Evolutionary conservation across 1,284 basidiomycete species (phyloP).

Genomic region (Cutaneotrichosporon mucoides): DNA sequence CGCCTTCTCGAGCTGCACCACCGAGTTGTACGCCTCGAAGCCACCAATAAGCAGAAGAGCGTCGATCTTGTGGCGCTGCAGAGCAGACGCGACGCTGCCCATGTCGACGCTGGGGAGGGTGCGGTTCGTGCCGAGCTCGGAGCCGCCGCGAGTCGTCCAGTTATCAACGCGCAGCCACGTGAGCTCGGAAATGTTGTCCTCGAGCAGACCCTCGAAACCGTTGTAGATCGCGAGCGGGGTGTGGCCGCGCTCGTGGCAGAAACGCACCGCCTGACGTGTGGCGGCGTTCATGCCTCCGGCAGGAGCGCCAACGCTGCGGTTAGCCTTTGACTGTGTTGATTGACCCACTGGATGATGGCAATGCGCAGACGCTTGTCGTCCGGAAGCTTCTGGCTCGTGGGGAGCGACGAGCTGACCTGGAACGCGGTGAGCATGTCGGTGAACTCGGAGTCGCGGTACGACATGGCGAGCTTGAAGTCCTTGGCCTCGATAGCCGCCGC

Average conservation of each 20-base stretch:
- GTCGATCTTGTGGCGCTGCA: slow-evolving; percentile 81
- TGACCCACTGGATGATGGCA: slow-evolving; percentile 79
- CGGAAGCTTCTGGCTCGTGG: slow-evolving; percentile 60
- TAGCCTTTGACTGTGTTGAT: neutral
- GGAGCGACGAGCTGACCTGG: slow-evolving; percentile 64
- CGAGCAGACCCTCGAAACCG: slow-evolving; percentile 88
- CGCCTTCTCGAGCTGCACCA: slow-evolving; percentile 73
- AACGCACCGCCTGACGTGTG: slow-evolving; percentile 90
- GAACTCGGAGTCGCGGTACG: slow-evolving; percentile 88
- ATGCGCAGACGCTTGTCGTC: slow-evolving; percentile 71
- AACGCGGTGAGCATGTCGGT: slow-evolving; percentile 81
- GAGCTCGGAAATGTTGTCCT: slow-evolving; percentile 78
- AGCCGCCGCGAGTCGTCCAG: slow-evolving; percentile 96
- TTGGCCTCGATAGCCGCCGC: slow-evolving; percentile 74
- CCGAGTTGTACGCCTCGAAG: slow-evolving; percentile 85
- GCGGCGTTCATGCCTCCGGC: slow-evolving; percentile 99
- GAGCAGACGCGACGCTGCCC: slow-evolving; percentile 78
- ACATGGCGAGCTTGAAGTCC: slow-evolving; percentile 83
- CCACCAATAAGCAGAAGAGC: slow-evolving; percentile 88
- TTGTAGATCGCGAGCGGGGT: slow-evolving; percentile 87
- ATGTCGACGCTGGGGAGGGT: slow-evolving; percentile 79
- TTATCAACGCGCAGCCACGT: slow-evolving; percentile 97
- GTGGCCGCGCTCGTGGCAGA: slow-evolving; percentile 88
- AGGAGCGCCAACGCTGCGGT: slow-evolving; percentile 79
- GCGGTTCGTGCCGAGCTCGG: slow-evolving; percentile 95